Base-by-base conservation (phyloP, 371 early-diverging fungal genomes). In the Thermomucor indicae-seudaticae region DNA sequence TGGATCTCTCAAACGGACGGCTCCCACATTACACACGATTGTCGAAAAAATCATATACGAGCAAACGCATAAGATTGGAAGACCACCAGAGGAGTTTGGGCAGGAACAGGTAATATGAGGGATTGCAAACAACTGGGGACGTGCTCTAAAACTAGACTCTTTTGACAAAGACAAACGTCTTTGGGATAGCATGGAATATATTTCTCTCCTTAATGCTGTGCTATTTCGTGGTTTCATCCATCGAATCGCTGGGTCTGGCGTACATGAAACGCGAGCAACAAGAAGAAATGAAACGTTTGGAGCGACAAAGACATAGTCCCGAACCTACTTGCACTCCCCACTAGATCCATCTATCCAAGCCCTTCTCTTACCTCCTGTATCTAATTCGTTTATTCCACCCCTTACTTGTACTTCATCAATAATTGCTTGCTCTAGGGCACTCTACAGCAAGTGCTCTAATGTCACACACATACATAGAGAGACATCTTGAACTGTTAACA, bases 231-330 rank as follows among this genome's bases (percentile, higher is more conserved):
- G 50, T 91, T 16, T 88, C 88, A 40, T 84, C 90, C 23, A 72
- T 93, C 10, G 92, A 94, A 64, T 75, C 92, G 0, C 74, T 92
- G 52, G 93, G 93, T 4, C 63, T 81, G 46, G 70, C 86, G 16
- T 82, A 83, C 55, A 63, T 84, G 49, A 76, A 70, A 45, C 59
- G 70, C 35, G 50, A 69, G 44, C 78, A 72, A 32, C 67, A 75
- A 34, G 62, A 70, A 22, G 53, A 52, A 39, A 45, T 52, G 28
- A 52, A 52, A 19, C 53, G 46, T 6, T 23, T 52, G 27, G 53
- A 52, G 23, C 53, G 40, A 20, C 39, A 40, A 27, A 44, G 46
- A 29, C 51, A 32, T n/a, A n/a, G n/a, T n/a, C n/a, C n/a, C n/a
- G n/a, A n/a, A n/a, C n/a, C n/a, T n/a, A n/a, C n/a, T n/a, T n/a